Base-by-base conservation (phyloP, 169 alveolate species). In the Cryptosporidium viatorum region DNA sequence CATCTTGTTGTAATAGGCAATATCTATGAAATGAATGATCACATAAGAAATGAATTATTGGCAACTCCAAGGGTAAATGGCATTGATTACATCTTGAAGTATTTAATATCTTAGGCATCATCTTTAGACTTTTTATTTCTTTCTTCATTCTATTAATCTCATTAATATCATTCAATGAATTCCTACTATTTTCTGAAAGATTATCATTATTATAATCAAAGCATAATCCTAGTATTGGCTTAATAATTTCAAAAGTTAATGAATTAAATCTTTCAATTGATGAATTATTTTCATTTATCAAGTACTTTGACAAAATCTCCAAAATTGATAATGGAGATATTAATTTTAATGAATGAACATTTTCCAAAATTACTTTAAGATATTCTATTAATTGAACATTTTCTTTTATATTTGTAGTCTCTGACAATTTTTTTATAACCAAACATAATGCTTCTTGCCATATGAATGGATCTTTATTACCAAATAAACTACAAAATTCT, bases 11-110 rank as follows among this genome's bases (percentile, higher is more conserved):
- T 18, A 67, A 41, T 9, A 80, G 69, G 37, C 89, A 80, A 29
- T 80, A 80, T 65, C 74, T 80, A n/a, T 80, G 89, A n/a, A 80
- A 80, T 23, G 89, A 80, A 29, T 80, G 89, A 29, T 80, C 89
- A 31, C 89, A 80, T 12, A 80, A 67, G 62, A 80, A 80, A 23
- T 80, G 89, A 26, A 80, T 48, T 26, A 48, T 48, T 26, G 89
- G 89, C n/a, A 80, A 65, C 23, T 80, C 89, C 1, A 80, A 58
- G 5, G 89, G 89, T 26, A 80, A 39, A 41, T 80, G 89, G 12
- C 89, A 80, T 23, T 80, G 89, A 21, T 62, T 80, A 39, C 89
- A 80, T 33, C 89, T 80, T 12, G 89, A 35, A 33, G 89, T 29
- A 23, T 60, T 37, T 26, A 80, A 39, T 43, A 62, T 21, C 23